Base-by-base conservation (phyloP, 2,329 filamentous ascomycete genomes). In the Mollisiaceae sp. region DNA sequence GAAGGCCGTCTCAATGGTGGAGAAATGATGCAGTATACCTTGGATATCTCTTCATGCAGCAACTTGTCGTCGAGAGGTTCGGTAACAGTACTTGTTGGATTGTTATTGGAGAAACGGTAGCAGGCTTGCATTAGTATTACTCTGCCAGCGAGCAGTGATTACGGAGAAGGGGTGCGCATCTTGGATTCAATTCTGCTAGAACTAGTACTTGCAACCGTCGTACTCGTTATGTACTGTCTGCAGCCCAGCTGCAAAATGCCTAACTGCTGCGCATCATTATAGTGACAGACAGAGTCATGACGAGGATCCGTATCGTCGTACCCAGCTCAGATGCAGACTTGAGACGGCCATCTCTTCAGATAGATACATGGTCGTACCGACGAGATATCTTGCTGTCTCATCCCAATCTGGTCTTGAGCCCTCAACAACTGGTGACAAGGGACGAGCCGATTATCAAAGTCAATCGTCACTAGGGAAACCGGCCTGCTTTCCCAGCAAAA, bases 91-190 rank as follows among this genome's bases (percentile, higher is more conserved):
- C 60, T 67, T 62, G 65, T 64, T 59, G 58, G 35, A 36, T 36
- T 63, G 47, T 39, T 14, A 67, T 69, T 69, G 67, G 67, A 64
- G 65, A 69, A 57, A 41, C 39, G 61, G 27, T 59, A 38, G 36
- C 32, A 41, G 24, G 32, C 45, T 38, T 56, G 59, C 54, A 38
- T 36, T 45, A 56, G 57, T 45, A 45, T 11, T 24, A 56, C 43
- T 36, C 45, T 63, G 62, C 45, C 56, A 63, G n/a, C 56, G 43
- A 59, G 39, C 56, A 38, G 39, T 45, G 35, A 60, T 50, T 15
- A 36, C n/a, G n/a, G n/a, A n/a, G 18, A 27, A 50, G 55, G 9
- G 55, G 18, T 41, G 58, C 45, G 39, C 55, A 62, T 63, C 41
- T 57, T 62, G 24, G 41, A 43, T 27, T 54, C 6, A 18, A 35